Evolutionary conservation across 345 rosid genomes (phyloP).

Genomic region (Eucalyptus guilfoylei): DNA sequence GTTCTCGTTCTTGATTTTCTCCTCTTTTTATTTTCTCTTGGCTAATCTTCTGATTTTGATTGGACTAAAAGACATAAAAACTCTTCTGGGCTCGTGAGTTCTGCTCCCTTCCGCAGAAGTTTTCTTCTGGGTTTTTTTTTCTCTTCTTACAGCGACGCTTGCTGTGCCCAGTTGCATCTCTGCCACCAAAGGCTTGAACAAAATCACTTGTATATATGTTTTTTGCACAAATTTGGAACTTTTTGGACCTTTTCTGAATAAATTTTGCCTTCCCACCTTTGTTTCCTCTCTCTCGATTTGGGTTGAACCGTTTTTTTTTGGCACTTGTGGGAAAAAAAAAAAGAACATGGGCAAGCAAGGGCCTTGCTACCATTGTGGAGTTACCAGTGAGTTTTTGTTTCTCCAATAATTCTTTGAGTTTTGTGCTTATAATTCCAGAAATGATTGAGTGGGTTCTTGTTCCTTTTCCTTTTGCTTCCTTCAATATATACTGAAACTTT

Average conservation of each 20-base stretch:
- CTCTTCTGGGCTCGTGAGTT: background rate
- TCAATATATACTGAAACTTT: background rate
- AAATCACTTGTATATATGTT: background rate
- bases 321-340: background rate
- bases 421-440: background rate
- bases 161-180: background rate
- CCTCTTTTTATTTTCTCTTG: too few relatives aligned
- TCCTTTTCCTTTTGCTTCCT: background rate
- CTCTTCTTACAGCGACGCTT: background rate
- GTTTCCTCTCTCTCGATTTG: background rate
- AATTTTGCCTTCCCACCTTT: background rate
- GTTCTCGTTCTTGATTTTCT: background rate
- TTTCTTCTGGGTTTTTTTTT: background rate
- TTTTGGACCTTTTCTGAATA: background rate
- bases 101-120: background rate
- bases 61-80: background rate
- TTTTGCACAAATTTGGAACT: background rate
- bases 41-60: background rate
- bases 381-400: constrained; percentile 83
- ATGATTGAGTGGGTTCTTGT: background rate
- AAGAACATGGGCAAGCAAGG: constrained; percentile 92
- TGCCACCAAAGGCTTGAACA: background rate
- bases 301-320: constrained; percentile 1
- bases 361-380: constrained; percentile 98
- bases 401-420: background rate